phyloP scores from a whole-genome alignment of 495 filamentous ascomycete species.

The Neurospora hispaniola region DNA sequence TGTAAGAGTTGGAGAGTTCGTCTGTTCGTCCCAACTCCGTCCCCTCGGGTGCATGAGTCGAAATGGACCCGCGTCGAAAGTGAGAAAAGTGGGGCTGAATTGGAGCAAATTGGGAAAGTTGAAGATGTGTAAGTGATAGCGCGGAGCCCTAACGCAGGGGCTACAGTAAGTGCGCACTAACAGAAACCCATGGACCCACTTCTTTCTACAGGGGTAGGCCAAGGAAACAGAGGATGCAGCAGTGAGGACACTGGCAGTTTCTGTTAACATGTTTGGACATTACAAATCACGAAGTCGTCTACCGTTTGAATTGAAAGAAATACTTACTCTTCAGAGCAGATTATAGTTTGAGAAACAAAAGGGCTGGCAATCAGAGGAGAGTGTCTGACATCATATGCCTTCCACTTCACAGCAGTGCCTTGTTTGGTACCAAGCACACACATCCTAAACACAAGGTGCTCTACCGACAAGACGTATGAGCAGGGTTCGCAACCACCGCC shows the following conservation, averaged over 20 bases:
- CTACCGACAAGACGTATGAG: not conserved
- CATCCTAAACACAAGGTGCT: not conserved
- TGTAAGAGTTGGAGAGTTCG: not conserved
- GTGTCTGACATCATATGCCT: not conserved
- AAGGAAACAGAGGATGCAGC: not conserved
- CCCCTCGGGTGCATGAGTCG: not conserved
- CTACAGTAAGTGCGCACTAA: not conserved
- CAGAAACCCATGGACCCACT: not conserved
- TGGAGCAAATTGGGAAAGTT: not conserved
- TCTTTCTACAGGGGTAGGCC: not conserved
- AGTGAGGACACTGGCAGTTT: not conserved
- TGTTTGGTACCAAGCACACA: not conserved
- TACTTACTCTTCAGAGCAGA: fast-evolving
- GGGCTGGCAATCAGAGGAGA: not conserved
- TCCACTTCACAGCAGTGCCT: not conserved
- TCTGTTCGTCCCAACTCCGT: not conserved
- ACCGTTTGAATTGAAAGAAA: not conserved
- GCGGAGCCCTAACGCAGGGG: not conserved
- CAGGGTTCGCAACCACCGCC: too few relatives aligned
- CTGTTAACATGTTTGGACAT: not conserved
- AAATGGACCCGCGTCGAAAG: not conserved
- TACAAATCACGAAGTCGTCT: not conserved
- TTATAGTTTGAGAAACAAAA: not conserved
- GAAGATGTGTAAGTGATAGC: not conserved
- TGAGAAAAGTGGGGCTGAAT: not conserved